Base-by-base conservation (phyloP, 768 basidiomycete species). In the Naganishia onofrii region DNA sequence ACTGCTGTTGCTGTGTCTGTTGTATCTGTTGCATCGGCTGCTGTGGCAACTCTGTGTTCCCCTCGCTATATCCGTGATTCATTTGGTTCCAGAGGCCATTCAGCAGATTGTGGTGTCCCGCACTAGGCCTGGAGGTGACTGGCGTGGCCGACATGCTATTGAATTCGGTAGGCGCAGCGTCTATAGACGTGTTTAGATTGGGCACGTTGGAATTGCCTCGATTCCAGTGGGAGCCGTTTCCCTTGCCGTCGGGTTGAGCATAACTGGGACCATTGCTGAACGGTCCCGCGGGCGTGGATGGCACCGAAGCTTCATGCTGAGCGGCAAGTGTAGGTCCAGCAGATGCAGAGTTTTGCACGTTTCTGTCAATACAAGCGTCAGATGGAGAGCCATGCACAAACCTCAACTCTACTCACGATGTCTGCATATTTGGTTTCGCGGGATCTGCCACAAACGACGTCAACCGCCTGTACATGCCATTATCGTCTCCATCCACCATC, bases 51-150 rank as follows among this genome's bases (percentile, higher is more conserved):
- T 63, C 60, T 32, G 48, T 19, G 13, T 38, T 54, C 9, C 48
- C 65, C 17, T 52, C 52, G 48, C 52, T 66, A n/a, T 66, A 52
- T 44, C 65, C 65, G 31, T 66, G 46, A 66, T 66, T 52, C 65
- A 66, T 52, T 44, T 51, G 65, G 29, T 36, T 44, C 60, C 53
- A 51, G 44, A 65, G 52, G 34, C 60, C 36, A 51, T 65, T 58
- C 52, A 65, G 64, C 70, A 70, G 29, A 52, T 69, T 48, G 44
- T 69, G 60, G 38, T 58, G 56, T 17, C 58, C 58, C 29, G 66
- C 46, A 10, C 31, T 32, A 1, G 44, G 54, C 21, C 55, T 31
- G 5, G 57, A 54, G 9, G 70, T 51, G 5, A 29, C 44, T 6
- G 55, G 58, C 13, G 66, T 48, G 2, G 55, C 56, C 23, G 68